These are phyloP conservation scores for Sporopachydermia quercuum DNA, from an alignment of 805 yeast species.

Conservation along the genomic window DNA sequence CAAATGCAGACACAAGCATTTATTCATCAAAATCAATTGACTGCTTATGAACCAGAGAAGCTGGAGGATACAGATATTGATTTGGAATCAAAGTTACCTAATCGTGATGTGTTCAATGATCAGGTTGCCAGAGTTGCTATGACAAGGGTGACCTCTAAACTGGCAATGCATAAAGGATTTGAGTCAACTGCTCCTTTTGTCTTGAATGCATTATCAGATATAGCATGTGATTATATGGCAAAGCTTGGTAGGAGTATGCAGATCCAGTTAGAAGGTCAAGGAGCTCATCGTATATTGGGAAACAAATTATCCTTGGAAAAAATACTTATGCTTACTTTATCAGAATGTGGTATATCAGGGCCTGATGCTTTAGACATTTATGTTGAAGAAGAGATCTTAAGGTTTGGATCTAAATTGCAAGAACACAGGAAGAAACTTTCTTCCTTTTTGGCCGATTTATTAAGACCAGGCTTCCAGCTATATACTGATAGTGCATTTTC, in stretches of 20 bases:
- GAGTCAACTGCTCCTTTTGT: constrained; percentile 73
- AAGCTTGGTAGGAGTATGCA: constrained; percentile 62
- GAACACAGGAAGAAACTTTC: constrained; percentile 59
- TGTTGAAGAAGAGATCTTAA: constrained; percentile 53
- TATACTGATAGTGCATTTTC: constrained; percentile 63
- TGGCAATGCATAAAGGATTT: constrained; percentile 86
- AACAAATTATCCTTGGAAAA: constrained; percentile 24
- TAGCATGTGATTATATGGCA: constrained; percentile 68
- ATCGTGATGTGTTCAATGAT: constrained; percentile 47
- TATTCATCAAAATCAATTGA: constrained; percentile 59
- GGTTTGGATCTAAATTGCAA: constrained; percentile 51
- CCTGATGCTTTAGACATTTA: constrained; percentile 65
- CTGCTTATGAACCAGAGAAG: constrained; percentile 48
- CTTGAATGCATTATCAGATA: constrained; percentile 60
- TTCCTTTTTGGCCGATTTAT: constrained; percentile 56
- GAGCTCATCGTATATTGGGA: constrained; percentile 17
- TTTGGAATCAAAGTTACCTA: constrained; percentile 57
- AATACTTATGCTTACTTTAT: constrained; percentile 42
- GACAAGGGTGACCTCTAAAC: constrained; percentile 54
- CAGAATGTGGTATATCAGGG: constrained; percentile 77
- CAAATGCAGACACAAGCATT: constrained; percentile 80
- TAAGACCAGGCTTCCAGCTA: constrained; percentile 69
- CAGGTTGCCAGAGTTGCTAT: constrained; percentile 52
- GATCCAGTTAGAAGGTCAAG: constrained; percentile 50
- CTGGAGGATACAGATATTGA: constrained; percentile 65